Evolutionary conservation across 306 rosid species (phyloP), one percentile per base, ranked within the genome.

Genomic region (Trifolium repens): DNA sequence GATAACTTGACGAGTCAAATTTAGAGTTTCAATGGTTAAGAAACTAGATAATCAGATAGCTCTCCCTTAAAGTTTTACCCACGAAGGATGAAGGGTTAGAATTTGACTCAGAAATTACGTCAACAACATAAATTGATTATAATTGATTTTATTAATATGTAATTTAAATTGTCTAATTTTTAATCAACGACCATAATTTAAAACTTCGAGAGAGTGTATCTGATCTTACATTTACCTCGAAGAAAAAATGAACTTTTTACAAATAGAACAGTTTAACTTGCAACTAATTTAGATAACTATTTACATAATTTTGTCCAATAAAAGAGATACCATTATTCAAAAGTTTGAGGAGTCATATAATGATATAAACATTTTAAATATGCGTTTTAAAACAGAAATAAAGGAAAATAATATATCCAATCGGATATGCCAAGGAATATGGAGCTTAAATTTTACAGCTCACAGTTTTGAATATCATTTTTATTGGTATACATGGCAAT

Each of bases 401-500:
- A 24, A 57, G 30, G 49, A 60, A 53, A 60, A 13, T 8, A 5
- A 22, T 55, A 50, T 60, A 60, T 37, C 60, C 61, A 61, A 60
- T 60, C 19, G 24, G 11, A 35, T 47, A 16, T n/a, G 74, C 65
- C 14, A 5, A 53, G 13, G 47, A 44, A 49, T 10, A 65, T 15
- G 2, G 40, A 72, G 26, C 30, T 75, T 79, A 44, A 70, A 79
- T 34, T 60, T 78, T 83, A 70, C 82, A 80, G 84, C 85, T 55
- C 79, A 83, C 30, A 43, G 75, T 57, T 77, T 64, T 47, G 40
- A 60, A 75, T 61, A 24, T 44, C 44, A 59, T 50, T 44, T 12
- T 46, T 1, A 8, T 35, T 67, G 65, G 27, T 69, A 32, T 17
- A 9, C 54, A 46, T 24, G 24, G 52, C 14, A 4, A 78, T 54